Evolutionary conservation across 2,329 filamentous ascomycete species (phyloP).

Genomic region (Endocalyx cinctus): DNA sequence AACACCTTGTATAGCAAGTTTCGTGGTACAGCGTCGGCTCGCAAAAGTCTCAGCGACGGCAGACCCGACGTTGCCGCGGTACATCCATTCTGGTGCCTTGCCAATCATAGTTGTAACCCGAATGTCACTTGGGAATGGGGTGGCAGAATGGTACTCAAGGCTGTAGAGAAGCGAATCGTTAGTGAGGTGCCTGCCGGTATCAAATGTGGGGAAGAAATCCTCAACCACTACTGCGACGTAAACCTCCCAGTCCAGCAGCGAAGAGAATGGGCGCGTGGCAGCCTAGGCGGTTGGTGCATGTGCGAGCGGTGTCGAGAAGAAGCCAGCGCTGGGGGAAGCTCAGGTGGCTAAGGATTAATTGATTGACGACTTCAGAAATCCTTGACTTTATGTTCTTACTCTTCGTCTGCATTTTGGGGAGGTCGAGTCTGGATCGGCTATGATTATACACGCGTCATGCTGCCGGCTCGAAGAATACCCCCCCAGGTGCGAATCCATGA

Average conservation of each 20-base stretch:
- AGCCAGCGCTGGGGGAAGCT: constrained; percentile 31
- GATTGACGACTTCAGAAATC: too few relatives aligned
- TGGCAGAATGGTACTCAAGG: constrained; percentile 68
- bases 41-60: constrained; percentile 70
- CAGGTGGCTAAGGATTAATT: constrained; percentile 15
- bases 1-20: constrained; percentile 94
- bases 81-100: constrained; percentile 92
- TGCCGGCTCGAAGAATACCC: constrained; percentile 12
- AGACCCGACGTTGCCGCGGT: constrained; percentile 89
- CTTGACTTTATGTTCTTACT: too few relatives aligned
- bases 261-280: constrained; percentile 83
- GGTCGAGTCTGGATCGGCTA: constrained; percentile 16
- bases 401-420: constrained; percentile 3
- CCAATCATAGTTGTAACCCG: constrained; percentile 93
- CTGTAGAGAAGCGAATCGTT: constrained; percentile 52
- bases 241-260: constrained; percentile 71
- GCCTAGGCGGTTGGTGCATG: constrained; percentile 83
- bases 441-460: constrained; percentile 23
- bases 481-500: too few relatives aligned
- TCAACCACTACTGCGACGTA: constrained; percentile 94
- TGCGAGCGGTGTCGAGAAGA: constrained; percentile 80
- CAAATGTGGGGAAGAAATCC: constrained; percentile 73
- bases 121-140: constrained; percentile 95
- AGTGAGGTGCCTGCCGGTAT: constrained; percentile 56
- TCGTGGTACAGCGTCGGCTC: constrained; percentile 83